Evolutionary conservation across 2,329 filamentous ascomycete genomes (phyloP), one percentile per base, ranked within the genome.

Genomic region (Colletotrichum navitas): DNA sequence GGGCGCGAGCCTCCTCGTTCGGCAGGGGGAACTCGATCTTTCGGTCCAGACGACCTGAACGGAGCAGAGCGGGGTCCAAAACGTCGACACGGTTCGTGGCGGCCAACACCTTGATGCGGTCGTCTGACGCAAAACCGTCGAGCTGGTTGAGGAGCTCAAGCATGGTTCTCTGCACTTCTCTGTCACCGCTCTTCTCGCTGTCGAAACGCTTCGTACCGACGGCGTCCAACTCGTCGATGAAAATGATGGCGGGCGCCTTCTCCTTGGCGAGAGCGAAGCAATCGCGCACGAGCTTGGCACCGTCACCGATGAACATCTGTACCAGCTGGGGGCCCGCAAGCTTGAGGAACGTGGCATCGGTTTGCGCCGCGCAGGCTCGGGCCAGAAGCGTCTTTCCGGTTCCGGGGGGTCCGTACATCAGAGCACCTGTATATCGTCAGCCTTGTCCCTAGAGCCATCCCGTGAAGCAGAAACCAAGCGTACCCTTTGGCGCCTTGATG

Each of bases 181-280:
- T 90, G 82, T 99, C 96, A 84, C 96, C 96, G 72, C 93, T 96
- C 88, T 98, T 99, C 81, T 98, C 95, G 76, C 94, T 97, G 82
- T 99, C 96, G 85, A 99, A 99, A 79, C 96, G 95, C 85, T 98
- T 98, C 65, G 95, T 98, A 76, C 96, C 96, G n/a, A 99, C 92
- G 69, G 96, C 96, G 81, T 99, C 96, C 74, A 99, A 86, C 84
- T 99, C 96, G 84, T 99, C 96, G 78, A 99, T 98, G 87, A 99
- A 99, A 83, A 99, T 99, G 82, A 99, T 99, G 70, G 96, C 94
- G 0, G 96, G 97, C 0, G 96, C 96, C 87, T 99, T 99, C 84
- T 99, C 96, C 83, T 99, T 99, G 65, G 96, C 96, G 18, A 99
- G 87, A 2, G 96, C 96, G 81, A 99, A 99, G 84, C 94, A 97